Evolutionary conservation across 176 grass and related monocot species (phyloP), one percentile per base, ranked within the genome.

Genomic region (Phoenix roebelenii): DNA sequence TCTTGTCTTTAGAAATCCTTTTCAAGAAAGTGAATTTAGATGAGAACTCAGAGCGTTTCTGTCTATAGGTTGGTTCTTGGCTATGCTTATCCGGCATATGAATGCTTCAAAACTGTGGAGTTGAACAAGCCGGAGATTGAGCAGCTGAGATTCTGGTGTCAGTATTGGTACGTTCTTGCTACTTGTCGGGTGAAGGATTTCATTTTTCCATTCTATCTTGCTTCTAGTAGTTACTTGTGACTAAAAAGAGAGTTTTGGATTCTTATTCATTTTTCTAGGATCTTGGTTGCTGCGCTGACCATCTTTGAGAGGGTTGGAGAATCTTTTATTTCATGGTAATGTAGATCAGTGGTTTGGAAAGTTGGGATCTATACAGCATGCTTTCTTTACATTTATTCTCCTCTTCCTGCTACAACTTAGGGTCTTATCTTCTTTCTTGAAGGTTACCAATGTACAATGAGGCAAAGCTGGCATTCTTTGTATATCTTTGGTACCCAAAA

Each of bases 71-170:
- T 98, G 79, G 70, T 73, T 28, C 77, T 98, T 58, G 94, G 94
- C 65, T 98, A 98, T 68, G 94, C 88, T 44, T 98, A 98, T 69
- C 94, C 94, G 17, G 94, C 94, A 16, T 98, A 98, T 68, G 94
- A 98, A 77, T 98, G 94, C 73, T 98, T 93, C 75, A 98, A 98
- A 72, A 89, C 94, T n/a, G 88, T 98, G 65, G 94, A 98, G 69
- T 84, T 98, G 76, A 98, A 92, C 60, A 98, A 81, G 70, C 88
- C 94, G 23, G 88, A 93, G 74, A 98, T 98, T 16, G 94, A 85
- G 60, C 84, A 89, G 67, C 88, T 98, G 54, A 78, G 92, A 72
- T 98, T 98, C 73, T 98, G 94, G 94, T 98, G 94, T 67, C 87
- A 98, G 66, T 92, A 98, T 64, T 98, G 94, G 94, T 98, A 79